Percentiles rank a stretch among this genome's conserved stretches.
These are phyloP conservation scores for Candida qinlingensis DNA, from an alignment of 805 yeast species.

Conservation along the genomic window DNA sequence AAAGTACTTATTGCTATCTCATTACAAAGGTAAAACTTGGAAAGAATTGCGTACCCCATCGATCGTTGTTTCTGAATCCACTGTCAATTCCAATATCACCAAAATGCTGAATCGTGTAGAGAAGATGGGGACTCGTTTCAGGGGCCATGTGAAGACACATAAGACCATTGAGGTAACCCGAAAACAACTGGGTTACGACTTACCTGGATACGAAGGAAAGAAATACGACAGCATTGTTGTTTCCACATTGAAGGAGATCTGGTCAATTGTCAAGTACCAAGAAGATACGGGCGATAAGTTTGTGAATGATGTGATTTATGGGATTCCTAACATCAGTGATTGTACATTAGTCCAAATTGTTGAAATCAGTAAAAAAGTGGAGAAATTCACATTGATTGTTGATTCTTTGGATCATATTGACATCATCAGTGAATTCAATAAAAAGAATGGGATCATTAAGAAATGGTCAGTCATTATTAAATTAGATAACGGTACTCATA, in stretches of 20 bases:
- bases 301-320: slow-evolving; percentile 46
- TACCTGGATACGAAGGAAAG: slow-evolving; percentile 24
- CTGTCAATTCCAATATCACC: slow-evolving; percentile 37
- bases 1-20: slow-evolving; percentile 10
- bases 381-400: slow-evolving; percentile 49
- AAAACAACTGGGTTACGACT: slow-evolving; percentile 46
- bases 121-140: slow-evolving; percentile 38
- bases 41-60: slow-evolving; percentile 56
- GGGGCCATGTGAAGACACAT: slow-evolving; percentile 77
- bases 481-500: slow-evolving; percentile 62
- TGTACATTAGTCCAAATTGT: slow-evolving; percentile 43
- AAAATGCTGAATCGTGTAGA: slow-evolving; percentile 40
- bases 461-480: slow-evolving; percentile 66
- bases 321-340: slow-evolving; percentile 53
- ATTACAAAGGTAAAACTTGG: slow-evolving; percentile 38
- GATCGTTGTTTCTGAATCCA: slow-evolving; percentile 39
- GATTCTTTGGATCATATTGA: slow-evolving; percentile 57
- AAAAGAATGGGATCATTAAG: slow-evolving; percentile 18
- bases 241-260: slow-evolving; percentile 65
- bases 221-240: slow-evolving; percentile 51
- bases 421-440: slow-evolving; percentile 35
- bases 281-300: slow-evolving; percentile 21
- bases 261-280: slow-evolving; percentile 37
- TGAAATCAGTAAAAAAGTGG: slow-evolving; percentile 36
- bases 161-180: slow-evolving; percentile 57